A percentile compares a stretch with the other conserved stretches of the same genome.
Evolutionary conservation across 2,329 filamentous ascomycete genomes (phyloP).

Genomic region (Aspergillus brunneoviolaceus): DNA sequence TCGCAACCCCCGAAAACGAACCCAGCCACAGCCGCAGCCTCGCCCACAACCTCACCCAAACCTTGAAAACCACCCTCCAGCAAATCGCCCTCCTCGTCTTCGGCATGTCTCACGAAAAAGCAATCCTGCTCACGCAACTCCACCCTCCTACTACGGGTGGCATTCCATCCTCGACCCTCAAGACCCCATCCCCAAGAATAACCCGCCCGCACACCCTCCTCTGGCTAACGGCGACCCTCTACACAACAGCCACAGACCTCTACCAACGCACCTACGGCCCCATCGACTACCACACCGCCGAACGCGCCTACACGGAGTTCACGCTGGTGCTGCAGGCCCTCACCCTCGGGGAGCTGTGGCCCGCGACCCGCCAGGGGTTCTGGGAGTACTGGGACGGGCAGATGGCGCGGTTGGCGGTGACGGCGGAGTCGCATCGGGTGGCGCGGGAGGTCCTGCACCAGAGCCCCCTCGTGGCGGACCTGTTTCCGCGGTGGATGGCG

Average conservation of each 20-base stretch:
- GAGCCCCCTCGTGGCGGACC: conserved; percentile 26
- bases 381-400: conserved; percentile 40
- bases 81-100: conserved; percentile 38
- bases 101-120: conserved; percentile 31
- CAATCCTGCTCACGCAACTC: conserved; percentile 28
- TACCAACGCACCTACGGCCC: conserved; percentile 39
- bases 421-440: conserved; percentile 29
- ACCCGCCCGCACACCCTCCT: conserved; percentile 9
- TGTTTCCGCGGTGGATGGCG: conserved; percentile 17
- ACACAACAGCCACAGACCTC: conserved; percentile 38
- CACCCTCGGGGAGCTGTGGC: conserved; percentile 31
- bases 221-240: conserved; percentile 38
- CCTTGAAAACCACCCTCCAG: conserved; percentile 31
- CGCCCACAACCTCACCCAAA: conserved; percentile 31
- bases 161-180: conserved; percentile 21
- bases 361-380: conserved; percentile 31
- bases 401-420: conserved; percentile 29
- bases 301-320: conserved; percentile 34
- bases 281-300: conserved; percentile 32
- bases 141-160: conserved; percentile 23
- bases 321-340: conserved; percentile 29
- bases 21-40: conserved; percentile 21
- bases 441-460: conserved; percentile 29
- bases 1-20: conserved; percentile 11
- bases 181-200: conserved; percentile 21